A percentile compares a stretch with the other conserved stretches of the same genome.
phyloP scores from a whole-genome alignment of 495 filamentous ascomycete genomes.

The Hyaloscypha finlandica region DNA sequence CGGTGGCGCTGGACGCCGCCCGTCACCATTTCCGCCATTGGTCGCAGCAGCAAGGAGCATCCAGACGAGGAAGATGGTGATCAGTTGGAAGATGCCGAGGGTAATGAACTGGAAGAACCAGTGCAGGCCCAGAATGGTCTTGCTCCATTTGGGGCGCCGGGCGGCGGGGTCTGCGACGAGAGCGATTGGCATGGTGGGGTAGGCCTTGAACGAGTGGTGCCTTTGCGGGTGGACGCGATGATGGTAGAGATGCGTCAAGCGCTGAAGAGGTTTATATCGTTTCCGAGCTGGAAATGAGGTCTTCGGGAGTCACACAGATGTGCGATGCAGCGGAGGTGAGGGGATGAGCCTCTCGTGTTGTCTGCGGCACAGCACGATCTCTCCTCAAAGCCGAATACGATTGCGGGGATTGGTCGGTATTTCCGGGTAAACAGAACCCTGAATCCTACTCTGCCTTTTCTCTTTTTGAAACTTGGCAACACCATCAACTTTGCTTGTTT shows the following conservation, averaged over 20 bases:
- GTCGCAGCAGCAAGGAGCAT: neutral
- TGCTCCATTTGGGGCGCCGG: neutral
- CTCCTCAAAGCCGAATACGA: no score
- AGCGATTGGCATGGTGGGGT: neutral
- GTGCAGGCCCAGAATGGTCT: neutral
- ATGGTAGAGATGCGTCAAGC: neutral
- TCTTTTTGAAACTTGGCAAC: no score
- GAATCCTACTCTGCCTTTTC: no score
- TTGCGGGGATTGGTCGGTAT: no score
- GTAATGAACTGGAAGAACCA: neutral
- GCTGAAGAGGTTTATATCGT: neutral
- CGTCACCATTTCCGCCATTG: neutral
- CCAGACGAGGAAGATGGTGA: neutral
- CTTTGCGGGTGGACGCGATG: neutral
- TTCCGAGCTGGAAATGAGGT: neutral
- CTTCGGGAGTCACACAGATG: neutral
- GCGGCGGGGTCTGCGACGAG: neutral
- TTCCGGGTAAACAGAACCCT: no score
- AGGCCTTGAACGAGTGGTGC: neutral
- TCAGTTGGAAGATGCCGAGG: neutral
- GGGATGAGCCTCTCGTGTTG: neutral
- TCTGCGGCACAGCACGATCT: neutral
- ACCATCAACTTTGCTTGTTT: no score
- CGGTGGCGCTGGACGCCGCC: neutral
- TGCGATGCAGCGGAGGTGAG: neutral